Evolutionary conservation across 768 basidiomycete species (phyloP), one percentile per base, ranked within the genome.

Genomic region (Pleurotus djamor): DNA sequence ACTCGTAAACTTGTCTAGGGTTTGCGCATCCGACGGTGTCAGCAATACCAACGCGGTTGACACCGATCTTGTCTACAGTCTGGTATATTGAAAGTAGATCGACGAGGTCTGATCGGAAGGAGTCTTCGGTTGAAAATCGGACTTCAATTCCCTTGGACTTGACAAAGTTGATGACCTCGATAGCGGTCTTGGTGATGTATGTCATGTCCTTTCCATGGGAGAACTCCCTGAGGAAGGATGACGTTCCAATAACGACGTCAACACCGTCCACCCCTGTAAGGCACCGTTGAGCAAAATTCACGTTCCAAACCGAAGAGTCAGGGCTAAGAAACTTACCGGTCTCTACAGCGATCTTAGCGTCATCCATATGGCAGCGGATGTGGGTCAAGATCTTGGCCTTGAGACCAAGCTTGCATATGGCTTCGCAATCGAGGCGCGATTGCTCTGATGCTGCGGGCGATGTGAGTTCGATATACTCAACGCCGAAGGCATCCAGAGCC

Each of bases 131-230:
- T 4, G 97, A 98, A 85, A 99, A 99, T 60, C 97, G 94, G 71
- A 99, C 94, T 79, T 99, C 97, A 69, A 99, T 96, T 61, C 89
- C 90, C 90, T 98, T 99, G 80, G 92, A 95, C 84, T 99, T 99
- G 84, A 99, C 96, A 67, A 90, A 99, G 67, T 96, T 86, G 76
- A 99, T 99, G 66, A 99, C 97, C 74, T 98, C 96, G 67, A 98
- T 94, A 61, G 96, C 96, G 41, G 94, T 91, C 79, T 96, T 98
- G 81, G 96, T 96, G 79, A 99, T 99, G 79, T 97, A 99, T 48
- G 93, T 79, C 94, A 99, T 99, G 74, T 98, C 97, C 85, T 98
- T 99, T 69, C 97, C 97, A 73, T 99, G 97, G 32, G 96, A 98
- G 84, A 98, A 97, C 79, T 99, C 96, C 67, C 96, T 90, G 52